Conservation (phyloP, 2,329 filamentous ascomycete genomes). For the Xylariaceae sp. region DNA sequence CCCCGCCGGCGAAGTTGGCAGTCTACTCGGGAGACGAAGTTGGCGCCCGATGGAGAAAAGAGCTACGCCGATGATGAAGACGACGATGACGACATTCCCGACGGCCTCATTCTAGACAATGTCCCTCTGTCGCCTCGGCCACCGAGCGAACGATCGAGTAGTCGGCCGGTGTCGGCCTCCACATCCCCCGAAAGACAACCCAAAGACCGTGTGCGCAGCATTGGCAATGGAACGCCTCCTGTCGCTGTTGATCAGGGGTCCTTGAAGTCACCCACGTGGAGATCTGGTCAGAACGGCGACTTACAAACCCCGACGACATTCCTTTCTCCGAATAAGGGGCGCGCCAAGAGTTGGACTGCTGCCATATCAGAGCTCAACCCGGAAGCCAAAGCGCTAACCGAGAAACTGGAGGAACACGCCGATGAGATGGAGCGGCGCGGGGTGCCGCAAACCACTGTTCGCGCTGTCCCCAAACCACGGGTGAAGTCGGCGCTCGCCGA, state of each 20-base stretch:
- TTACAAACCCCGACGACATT: conserved; percentile 30
- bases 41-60: conserved; percentile 63
- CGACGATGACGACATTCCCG: conserved; percentile 71
- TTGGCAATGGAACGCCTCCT: conserved; percentile 60
- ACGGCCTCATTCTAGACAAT: conserved; percentile 74
- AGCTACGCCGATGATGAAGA: conserved; percentile 72
- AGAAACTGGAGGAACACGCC: conserved; percentile 74
- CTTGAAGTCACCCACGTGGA: conserved; percentile 52
- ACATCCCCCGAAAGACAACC: conserved; percentile 48
- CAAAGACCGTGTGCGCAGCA: conserved; percentile 48
- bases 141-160: conserved; percentile 48
- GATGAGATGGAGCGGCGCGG: conserved; percentile 52
- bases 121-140: conserved; percentile 74
- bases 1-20: conserved; percentile 66
- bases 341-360: conserved; percentile 69
- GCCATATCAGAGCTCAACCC: conserved; percentile 62
- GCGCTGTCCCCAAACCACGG: conserved; percentile 41
- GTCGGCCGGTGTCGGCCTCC: conserved; percentile 47
- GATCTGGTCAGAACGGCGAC: conserved; percentile 38
- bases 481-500: conserved; percentile 64
- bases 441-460: conserved; percentile 20
- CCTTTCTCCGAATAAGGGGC: conserved; percentile 43
- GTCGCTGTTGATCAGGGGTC: conserved; percentile 55
- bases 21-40: conserved; percentile 58
- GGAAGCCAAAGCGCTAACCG: conserved; percentile 69